Evolutionary conservation across 2,329 filamentous ascomycete species (phyloP), one percentile per base, ranked within the genome.

Genomic region (Alternaria panax): DNA sequence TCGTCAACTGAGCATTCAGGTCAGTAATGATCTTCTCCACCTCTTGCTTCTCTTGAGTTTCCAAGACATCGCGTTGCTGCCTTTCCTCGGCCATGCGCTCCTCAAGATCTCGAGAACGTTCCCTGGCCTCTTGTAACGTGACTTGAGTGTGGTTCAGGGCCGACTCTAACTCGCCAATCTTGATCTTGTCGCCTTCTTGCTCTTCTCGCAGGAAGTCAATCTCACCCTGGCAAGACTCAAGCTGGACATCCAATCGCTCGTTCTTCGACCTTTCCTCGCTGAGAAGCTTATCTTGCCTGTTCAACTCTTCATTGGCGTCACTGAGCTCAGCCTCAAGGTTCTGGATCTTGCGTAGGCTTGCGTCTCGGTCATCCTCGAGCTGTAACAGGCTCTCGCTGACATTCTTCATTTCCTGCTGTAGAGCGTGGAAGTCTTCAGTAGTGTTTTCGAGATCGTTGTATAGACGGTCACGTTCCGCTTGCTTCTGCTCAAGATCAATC

Each of bases 111-210:
- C 77, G 76, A 60, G 80, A 72, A 53, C 80, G 88, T 61, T 97
- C 93, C 77, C 90, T 91, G 77, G 97, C 93, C 51, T 95, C 93
- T 57, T 90, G 87, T n/a, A 97, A 81, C 48, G 83, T 87, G 71
- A 92, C 88, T 75, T 96, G 91, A n/a, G 88, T 86, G 57, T 88
- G 90, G 69, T 92, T 91, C 36, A 97, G 81, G 14, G 90, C 88
- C 8, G 92, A 91, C 74, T 98, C 93, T 7, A 98, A 84, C 72
- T 98, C 93, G 36, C 94, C 92, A 71, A 99, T 98, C 79, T 93
- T 93, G 75, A 99, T 96, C 84, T 99, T 99, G 82, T 99, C 95
- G 18, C 87, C 88, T 79, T 99, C 95, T 78, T 99, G 95, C 81
- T 99, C 95, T 75, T 99, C 95, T 2, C 95, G 89, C 51, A 99